Evolutionary conservation across 2,329 filamentous ascomycete genomes (phyloP).

Genomic region (Colletotrichum australisinense): DNA sequence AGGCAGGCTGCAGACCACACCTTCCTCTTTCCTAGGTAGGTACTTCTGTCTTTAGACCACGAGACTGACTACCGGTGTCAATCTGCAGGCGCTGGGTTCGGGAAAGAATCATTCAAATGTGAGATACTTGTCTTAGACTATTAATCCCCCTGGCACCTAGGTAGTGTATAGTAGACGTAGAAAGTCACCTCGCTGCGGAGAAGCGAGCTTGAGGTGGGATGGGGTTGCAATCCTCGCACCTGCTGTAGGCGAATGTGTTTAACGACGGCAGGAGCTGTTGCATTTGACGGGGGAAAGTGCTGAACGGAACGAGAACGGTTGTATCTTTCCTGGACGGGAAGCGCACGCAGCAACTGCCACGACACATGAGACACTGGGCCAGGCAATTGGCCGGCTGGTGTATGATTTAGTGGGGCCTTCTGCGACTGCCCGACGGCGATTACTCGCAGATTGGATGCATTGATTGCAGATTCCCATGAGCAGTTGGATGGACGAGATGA

Average conservation of each 20-base stretch:
- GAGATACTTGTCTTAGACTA: neutral
- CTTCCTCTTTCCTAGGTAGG: neutral
- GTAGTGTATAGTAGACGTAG: neutral
- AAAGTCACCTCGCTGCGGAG: neutral
- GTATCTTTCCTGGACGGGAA: neutral
- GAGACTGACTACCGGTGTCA: neutral
- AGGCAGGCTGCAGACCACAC: neutral
- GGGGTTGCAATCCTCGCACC: neutral
- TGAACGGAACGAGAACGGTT: neutral
- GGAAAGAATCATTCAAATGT: neutral
- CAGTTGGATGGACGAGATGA: slow-evolving; percentile 13
- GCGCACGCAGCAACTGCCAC: neutral
- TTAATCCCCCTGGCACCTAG: neutral
- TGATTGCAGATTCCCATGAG: slow-evolving; percentile 3
- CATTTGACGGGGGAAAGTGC: neutral
- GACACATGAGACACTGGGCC: neutral
- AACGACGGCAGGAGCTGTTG: neutral
- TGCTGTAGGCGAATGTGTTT: neutral
- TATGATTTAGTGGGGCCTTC: neutral
- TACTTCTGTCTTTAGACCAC: too few relatives aligned
- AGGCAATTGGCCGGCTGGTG: neutral
- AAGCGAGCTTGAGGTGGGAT: neutral
- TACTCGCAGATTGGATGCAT: slow-evolving; percentile 18
- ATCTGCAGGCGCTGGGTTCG: neutral
- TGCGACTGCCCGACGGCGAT: slow-evolving; percentile 21